These are phyloP conservation scores for Inonotus obliquus DNA, from an alignment of 1,284 basidiomycete genomes.

Conservation along the genomic window DNA sequence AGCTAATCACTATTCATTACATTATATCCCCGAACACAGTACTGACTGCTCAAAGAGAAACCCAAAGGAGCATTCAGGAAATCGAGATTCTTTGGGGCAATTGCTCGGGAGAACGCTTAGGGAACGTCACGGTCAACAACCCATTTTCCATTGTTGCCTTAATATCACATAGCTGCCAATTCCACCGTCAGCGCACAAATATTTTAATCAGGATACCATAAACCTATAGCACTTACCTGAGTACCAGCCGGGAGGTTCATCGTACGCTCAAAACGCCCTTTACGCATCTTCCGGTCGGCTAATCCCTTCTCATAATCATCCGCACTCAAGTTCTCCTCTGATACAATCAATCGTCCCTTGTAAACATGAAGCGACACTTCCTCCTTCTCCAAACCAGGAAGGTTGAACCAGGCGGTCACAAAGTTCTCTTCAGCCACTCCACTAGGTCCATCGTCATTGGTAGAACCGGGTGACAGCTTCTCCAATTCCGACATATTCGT, in stretches of 20 bases:
- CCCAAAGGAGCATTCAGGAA: slow-evolving; percentile 19
- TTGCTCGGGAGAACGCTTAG: slow-evolving; percentile 32
- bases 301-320: slow-evolving; percentile 40
- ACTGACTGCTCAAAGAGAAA: too few relatives aligned
- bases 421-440: slow-evolving; percentile 25
- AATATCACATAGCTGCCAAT: slow-evolving; percentile 34
- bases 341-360: slow-evolving; percentile 39
- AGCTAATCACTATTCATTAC: too few relatives aligned
- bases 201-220: neutral
- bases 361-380: slow-evolving; percentile 39
- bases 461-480: neutral
- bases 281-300: slow-evolving; percentile 44
- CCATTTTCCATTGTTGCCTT: slow-evolving; percentile 43
- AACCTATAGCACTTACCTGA: slow-evolving; percentile 1
- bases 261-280: slow-evolving; percentile 27
- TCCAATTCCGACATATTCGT: neutral
- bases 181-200: neutral
- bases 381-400: slow-evolving; percentile 42
- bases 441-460: slow-evolving; percentile 9
- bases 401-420: neutral
- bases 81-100: slow-evolving; percentile 35
- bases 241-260: slow-evolving; percentile 8
- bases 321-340: slow-evolving; percentile 35
- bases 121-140: slow-evolving; percentile 40
- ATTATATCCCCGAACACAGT: too few relatives aligned